Evolutionary conservation across 2,329 filamentous ascomycete genomes (phyloP), one percentile per base, ranked within the genome.

Genomic region (Fusarium pseudonygamai): DNA sequence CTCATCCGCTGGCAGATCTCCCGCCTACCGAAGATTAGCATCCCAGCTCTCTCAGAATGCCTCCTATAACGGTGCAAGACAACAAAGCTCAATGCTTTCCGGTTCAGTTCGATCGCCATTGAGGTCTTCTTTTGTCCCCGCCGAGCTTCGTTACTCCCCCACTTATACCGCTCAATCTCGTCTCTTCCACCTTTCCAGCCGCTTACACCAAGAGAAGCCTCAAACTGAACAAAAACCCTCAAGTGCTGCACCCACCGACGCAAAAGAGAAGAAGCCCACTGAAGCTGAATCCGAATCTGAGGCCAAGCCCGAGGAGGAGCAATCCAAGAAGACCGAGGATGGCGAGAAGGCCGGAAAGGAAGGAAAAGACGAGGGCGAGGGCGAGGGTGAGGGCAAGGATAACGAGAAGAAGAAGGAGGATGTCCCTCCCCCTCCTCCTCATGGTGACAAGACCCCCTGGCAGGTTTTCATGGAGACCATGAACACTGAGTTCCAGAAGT

Each of bases 401-500:
- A 74, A 90, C 72, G 83, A 88, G 68, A 84, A 89, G 79, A 87
- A 92, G 80, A 88, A 91, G 80, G 90, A 93, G 77, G 90, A 94
- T 69, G 83, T 90, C 34, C 92, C 95, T 18, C 94, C 96, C 28
- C 96, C 95, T 20, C 96, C 96, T n/a, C 96, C 95, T 26, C 96
- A 99, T 80, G 96, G 96, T 69, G 95, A 97, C 85, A 99, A 99
- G 87, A 96, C 96, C 7, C 96, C 96, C 60, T 98, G 96, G 95
- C 94, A 98, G 82, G 96, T 99, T 37, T 99, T 99, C 85, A 94
- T 94, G 79, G 96, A 99, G 80, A 99, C 96, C n/a, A 90, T 99
- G 84, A 91, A 94, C 82, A 89, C 88, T 64, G 96, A 99, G 84
- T 97, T 99, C 85, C 95, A 98, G 83, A 93, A 94, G 59, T 98